Conservation (phyloP, 2,329 filamentous ascomycete species). For the Pestalotiopsis sp. region DNA sequence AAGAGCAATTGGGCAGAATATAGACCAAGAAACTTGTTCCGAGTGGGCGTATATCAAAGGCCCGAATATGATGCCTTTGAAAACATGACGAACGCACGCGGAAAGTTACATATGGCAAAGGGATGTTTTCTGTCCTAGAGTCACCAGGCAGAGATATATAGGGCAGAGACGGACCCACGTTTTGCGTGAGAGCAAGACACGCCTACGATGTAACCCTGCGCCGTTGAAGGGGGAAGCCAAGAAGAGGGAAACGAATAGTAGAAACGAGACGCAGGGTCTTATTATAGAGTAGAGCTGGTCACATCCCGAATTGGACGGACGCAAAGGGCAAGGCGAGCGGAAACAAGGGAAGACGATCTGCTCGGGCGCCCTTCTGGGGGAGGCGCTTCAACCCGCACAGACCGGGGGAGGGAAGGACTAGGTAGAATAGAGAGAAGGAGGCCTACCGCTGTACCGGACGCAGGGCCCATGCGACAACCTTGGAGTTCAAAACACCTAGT, state of each 20-base stretch:
- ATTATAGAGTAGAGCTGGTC: background rate
- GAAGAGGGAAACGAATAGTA: background rate
- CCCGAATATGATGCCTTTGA: background rate
- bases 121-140: background rate
- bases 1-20: background rate
- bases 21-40: background rate
- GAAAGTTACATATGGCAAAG: background rate
- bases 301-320: background rate
- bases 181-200: background rate
- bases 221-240: background rate
- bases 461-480: slow-evolving; percentile 2
- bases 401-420: background rate
- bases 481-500: slow-evolving; percentile 2
- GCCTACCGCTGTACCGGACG: background rate
- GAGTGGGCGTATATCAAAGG: background rate
- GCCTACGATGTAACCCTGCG: background rate
- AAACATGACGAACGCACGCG: background rate
- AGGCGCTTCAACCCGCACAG: background rate
- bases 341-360: background rate
- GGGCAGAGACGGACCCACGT: background rate
- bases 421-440: background rate
- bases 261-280: background rate
- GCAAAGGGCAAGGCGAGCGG: background rate
- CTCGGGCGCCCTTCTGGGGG: background rate
- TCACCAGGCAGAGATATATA: background rate